Evolutionary conservation across 768 basidiomycete species (phyloP), one percentile per base, ranked within the genome.

Genomic region (Pholiota microspora): DNA sequence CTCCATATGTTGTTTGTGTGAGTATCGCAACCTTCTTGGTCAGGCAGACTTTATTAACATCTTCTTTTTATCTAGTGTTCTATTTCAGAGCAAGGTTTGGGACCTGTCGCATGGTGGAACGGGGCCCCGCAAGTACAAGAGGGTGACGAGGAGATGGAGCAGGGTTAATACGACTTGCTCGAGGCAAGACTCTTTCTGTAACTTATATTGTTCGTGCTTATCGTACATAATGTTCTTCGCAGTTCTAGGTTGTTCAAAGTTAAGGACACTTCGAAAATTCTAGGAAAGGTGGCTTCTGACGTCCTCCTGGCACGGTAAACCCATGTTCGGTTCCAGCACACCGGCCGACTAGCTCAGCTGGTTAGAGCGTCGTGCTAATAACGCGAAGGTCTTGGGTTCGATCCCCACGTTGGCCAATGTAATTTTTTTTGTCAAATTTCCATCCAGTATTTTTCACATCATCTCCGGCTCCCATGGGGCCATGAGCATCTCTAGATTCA

Each of bases 331-430:
- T 16, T 18, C 7, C 23, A 10, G 9, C 4, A 7, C 4, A 23
- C 16, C 27, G 86, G 87, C 87, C 85, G 86, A 82, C 85, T 89
- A 88, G 88, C 88, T 90, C 87, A 90, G 88, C 75, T 88, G 88
- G 88, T 89, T 89, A 89, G 88, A 89, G 87, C 87, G 86, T 88
- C 82, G 86, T 86, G 83, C 86, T 89, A 88, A 86, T 85, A 84
- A 70, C 81, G 80, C 83, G 81, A 84, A 85, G 83, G 83, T 84
- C 84, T 80, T 85, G 83, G 83, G 83, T 85, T 85, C 84, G 83
- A 85, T 78, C 84, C 84, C 83, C 83, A 84, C 79, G 81, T 83
- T 83, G 83, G 84, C 84, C 82, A 85, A 9, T 16, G 12, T n/a
- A 3, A 21, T 24, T 23, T 31, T 6, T 47, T 31, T 47, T 27